Base-by-base conservation (phyloP, 495 filamentous ascomycete species). In the Geoglossum glabrum region DNA sequence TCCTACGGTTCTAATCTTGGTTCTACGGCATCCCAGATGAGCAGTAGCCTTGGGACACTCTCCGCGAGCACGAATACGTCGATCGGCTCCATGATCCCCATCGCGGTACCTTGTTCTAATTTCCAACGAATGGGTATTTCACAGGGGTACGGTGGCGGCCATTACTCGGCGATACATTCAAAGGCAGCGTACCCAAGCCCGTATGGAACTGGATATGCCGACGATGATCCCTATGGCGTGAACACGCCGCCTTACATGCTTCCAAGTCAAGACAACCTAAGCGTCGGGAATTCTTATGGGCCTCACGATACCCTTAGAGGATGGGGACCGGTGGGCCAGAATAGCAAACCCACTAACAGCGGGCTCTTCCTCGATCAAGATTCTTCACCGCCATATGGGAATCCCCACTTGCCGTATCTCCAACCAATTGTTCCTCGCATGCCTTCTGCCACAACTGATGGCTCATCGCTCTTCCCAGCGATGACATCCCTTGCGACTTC, bases 391-490 rank as follows among this genome's bases (percentile, higher is more conserved):
- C 28, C 43, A 36, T 57, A 46, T 45, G 57, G 57, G 28, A 25
- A 15, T 19, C 3, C 30, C 9, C 19, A 25, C 17, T 19, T 58
- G 9, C 36, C 36, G 30, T 49, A 45, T n/a, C 34, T 47, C n/a
- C n/a, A 31, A 17, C 30, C 59, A 21, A n/a, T 54, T 21, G 31
- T 57, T 34, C 26, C 33, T 9, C 59, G 59, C 25, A 36, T 59
- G 11, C 34, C 55, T 15, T 23, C 38, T 21, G 21, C 36, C n/a
- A 21, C 59, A 21, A 27, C 59, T 31, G 59, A 60, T 15, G 25
- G 54, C 7, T 58, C 59, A 21, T 30, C 59, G 6, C 28, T 58
- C 34, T 60, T 60, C n/a, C 59, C 59, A 49, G 46, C 52, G 11
- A 31, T 60, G 25, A 36, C 34, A 10, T 52, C 59, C 25, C 11